Conservation (phyloP, 192 early-diverging fungal species). For the Coemansia javaensis region DNA sequence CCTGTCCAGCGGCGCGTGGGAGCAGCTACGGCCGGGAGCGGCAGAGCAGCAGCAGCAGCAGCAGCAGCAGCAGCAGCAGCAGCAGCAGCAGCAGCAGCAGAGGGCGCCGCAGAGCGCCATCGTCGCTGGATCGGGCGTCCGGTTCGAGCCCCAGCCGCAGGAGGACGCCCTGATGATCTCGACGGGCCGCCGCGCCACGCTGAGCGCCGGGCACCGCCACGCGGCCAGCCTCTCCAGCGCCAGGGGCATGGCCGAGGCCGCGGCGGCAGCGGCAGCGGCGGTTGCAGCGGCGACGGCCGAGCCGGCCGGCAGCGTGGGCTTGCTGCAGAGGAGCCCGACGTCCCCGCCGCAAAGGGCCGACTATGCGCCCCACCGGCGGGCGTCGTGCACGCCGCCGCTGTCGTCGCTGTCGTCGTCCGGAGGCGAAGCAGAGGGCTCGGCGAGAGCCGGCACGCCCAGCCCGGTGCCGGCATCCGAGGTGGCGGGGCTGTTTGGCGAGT, state of each 20-base stretch:
- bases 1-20: conserved; percentile 35
- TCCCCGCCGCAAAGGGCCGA: conserved; percentile 1
- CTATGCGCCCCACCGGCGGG: conserved; percentile 8
- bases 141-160: background rate
- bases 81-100: too few species aligned
- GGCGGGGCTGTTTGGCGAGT: conserved; percentile 37
- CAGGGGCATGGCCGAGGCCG: background rate
- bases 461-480: conserved; percentile 22
- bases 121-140: background rate
- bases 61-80: too few species aligned
- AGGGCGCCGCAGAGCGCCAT: background rate
- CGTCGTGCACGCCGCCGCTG: conserved; percentile 19
- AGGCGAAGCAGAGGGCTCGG: background rate
- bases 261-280: background rate
- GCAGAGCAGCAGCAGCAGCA: background rate
- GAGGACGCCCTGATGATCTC: conserved; percentile 19
- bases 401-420: conserved; percentile 3
- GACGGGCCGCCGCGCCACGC: conserved; percentile 4
- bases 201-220: conserved; percentile 4
- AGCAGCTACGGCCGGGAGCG: background rate
- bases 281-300: background rate
- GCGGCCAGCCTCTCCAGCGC: background rate
- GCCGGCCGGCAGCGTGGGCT: background rate
- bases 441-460: background rate
- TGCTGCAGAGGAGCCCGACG: background rate